Conservation (phyloP, 164 flowering plant species). For the Liquidambar formosana region DNA sequence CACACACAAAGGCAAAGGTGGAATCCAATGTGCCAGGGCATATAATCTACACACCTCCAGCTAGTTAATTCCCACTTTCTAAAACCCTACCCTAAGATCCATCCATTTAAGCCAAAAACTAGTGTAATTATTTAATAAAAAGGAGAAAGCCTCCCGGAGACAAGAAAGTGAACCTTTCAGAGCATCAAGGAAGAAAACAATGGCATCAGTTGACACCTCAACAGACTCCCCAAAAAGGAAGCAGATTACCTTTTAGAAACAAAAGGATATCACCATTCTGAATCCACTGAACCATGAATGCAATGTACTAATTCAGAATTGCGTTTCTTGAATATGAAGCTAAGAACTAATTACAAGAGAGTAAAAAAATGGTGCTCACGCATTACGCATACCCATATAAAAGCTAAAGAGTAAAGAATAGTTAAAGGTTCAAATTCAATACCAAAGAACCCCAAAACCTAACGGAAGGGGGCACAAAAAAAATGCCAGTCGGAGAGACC, state of each 20-base stretch:
- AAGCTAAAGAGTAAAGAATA: not conserved
- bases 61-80: not conserved
- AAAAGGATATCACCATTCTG: not conserved
- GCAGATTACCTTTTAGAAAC: not conserved
- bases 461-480: not conserved
- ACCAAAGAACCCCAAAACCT: not conserved
- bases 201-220: not conserved
- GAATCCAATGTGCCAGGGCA: slow-evolving; percentile 3
- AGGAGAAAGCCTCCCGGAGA: not conserved
- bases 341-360: not conserved
- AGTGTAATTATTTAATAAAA: not conserved
- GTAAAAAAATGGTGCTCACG: not conserved
- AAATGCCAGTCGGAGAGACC: not conserved
- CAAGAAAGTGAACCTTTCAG: slow-evolving; percentile 3
- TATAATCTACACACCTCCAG: not conserved
- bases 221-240: not conserved
- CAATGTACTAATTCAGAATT: no score
- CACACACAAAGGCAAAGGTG: not conserved
- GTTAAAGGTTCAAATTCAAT: not conserved
- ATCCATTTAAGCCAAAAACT: not conserved
- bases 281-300: no score
- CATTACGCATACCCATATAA: not conserved
- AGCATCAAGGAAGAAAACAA: slow-evolving; percentile 4
- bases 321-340: slow-evolving; percentile 3
- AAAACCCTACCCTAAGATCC: not conserved